These are phyloP conservation scores for Antrodiella citrinella DNA, from an alignment of 768 basidiomycete genomes.

Conservation along the genomic window DNA sequence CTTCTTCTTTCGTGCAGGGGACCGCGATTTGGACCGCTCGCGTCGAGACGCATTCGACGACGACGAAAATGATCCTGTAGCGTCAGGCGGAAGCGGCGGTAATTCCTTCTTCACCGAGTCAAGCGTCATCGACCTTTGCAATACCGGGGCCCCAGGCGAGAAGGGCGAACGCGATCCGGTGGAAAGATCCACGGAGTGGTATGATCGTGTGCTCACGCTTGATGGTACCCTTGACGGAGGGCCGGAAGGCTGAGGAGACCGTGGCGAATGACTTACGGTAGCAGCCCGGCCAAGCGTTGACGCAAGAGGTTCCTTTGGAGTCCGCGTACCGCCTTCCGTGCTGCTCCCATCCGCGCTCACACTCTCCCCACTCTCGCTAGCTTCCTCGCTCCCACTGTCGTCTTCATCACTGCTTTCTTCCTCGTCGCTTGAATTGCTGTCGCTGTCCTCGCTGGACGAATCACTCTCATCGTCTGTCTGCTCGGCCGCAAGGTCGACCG, in stretches of 20 bases:
- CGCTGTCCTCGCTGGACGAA: constrained; percentile 11
- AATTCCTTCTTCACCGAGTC: constrained; percentile 26
- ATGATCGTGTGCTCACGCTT: neutral
- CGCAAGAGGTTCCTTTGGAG: neutral
- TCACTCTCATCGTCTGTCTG: constrained; percentile 40
- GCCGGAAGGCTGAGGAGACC: neutral
- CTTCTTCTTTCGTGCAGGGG: constrained; percentile 26
- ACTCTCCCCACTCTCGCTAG: constrained; percentile 11
- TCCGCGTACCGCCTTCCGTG: constrained; percentile 13
- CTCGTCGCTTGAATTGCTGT: constrained; percentile 30
- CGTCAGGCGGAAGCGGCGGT: constrained; percentile 32
- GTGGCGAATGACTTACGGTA: constrained; percentile 14
- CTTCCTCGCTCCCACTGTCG: constrained; percentile 9
- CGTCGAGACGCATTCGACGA: constrained; percentile 16
- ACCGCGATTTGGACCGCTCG: constrained; percentile 1
- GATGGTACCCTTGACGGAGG: neutral
- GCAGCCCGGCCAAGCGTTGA: constrained; percentile 12
- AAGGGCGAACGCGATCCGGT: constrained; percentile 10
- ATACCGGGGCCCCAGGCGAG: constrained; percentile 35
- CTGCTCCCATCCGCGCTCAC: constrained; percentile 11
- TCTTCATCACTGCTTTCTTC: constrained; percentile 28
- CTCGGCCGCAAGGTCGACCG: constrained; percentile 73
- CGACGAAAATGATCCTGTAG: constrained; percentile 6
- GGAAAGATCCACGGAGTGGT: constrained; percentile 8
- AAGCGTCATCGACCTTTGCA: constrained; percentile 36